Conservation (phyloP, 1,284 basidiomycete species). For the Hemileccinum hortonii region DNA sequence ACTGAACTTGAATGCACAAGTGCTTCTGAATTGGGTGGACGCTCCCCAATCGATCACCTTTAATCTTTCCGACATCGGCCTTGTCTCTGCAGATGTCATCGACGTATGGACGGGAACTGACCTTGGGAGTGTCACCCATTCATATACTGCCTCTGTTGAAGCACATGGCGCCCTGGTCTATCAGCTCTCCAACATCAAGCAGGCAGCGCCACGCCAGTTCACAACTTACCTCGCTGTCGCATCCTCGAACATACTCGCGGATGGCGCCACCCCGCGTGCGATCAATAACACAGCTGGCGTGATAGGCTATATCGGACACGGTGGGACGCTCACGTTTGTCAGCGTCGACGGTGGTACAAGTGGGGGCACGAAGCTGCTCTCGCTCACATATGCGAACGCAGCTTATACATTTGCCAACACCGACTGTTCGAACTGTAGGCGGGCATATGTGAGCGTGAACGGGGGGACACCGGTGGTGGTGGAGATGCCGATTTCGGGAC, state of each 20-base stretch:
- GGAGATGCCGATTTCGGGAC: slow-evolving; percentile 15
- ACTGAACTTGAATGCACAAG: not conserved
- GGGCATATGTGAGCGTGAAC: slow-evolving; percentile 9
- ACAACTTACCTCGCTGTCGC: slow-evolving; percentile 8
- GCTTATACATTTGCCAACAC: slow-evolving; percentile 11
- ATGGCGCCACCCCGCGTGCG: not conserved
- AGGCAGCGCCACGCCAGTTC: not conserved
- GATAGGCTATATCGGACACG: slow-evolving; percentile 2
- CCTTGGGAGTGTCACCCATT: not conserved
- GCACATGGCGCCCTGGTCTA: slow-evolving; percentile 9
- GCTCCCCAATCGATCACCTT: slow-evolving; percentile 3
- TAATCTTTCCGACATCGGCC: slow-evolving; percentile 7
- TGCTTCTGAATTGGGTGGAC: slow-evolving; percentile 11
- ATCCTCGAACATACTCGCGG: slow-evolving; percentile 4
- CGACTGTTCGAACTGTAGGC: slow-evolving; percentile 10
- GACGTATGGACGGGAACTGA: slow-evolving; percentile 7
- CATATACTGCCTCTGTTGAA: not conserved
- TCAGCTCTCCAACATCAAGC: slow-evolving; percentile 2
- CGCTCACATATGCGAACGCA: slow-evolving; percentile 13
- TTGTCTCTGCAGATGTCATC: slow-evolving; percentile 5
- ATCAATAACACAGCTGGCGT: not conserved
- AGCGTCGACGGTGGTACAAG: slow-evolving; percentile 9
- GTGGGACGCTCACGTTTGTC: slow-evolving; percentile 8
- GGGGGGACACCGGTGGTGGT: not conserved
- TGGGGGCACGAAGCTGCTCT: slow-evolving; percentile 9